Base-by-base conservation (phyloP, 139 green algal species). In the Desmodesmus armatus region DNA sequence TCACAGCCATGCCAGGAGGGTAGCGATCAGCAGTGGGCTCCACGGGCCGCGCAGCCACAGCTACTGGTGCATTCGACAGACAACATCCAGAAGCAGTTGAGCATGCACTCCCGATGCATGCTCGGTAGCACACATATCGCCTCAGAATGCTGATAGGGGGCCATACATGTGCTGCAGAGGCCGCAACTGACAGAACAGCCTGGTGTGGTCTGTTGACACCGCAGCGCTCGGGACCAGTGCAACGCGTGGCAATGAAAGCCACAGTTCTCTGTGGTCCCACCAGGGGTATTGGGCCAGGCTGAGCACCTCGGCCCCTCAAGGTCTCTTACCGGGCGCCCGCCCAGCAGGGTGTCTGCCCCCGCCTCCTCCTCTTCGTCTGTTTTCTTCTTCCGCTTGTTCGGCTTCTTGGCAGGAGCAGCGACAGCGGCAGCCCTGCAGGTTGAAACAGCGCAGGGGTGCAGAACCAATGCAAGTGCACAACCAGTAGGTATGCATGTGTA, bases 371-470 rank as follows among this genome's bases (percentile, higher is more conserved):
- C 51, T 33, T 82, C 74, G 0, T 67, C 74, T 44, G 31, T 51
- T 21, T 51, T 37, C 51, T 82, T 58, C 74, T 82, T 82, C 29
- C 49, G 69, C 51, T 70, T 82, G 35, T 70, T 82, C 29, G 40
- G 41, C 25, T 82, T 82, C 74, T 82, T 82, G 15, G 49, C 31
- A 31, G 74, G 74, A 11, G 33, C 74, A 21, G 74, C 74, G 15
- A 31, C 15, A 29, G 69, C 41, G 11, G 47, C 47, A 55, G 47
- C 47, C 47, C 47, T 55, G 47, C 47, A 55, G 47, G 47, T 13
- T 21, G 47, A 13, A 55, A 7, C 47, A 55, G 9, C 47, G 13
- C 47, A 33, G 17, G 21, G 43, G 13, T 63, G 41, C 25, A 37
- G 35, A 11, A 78, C 27, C n/a, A 23, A 53, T 47, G 69, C 69